Conservation (phyloP, 2,329 filamentous ascomycete genomes). For the Cladophialophora bantiana region DNA sequence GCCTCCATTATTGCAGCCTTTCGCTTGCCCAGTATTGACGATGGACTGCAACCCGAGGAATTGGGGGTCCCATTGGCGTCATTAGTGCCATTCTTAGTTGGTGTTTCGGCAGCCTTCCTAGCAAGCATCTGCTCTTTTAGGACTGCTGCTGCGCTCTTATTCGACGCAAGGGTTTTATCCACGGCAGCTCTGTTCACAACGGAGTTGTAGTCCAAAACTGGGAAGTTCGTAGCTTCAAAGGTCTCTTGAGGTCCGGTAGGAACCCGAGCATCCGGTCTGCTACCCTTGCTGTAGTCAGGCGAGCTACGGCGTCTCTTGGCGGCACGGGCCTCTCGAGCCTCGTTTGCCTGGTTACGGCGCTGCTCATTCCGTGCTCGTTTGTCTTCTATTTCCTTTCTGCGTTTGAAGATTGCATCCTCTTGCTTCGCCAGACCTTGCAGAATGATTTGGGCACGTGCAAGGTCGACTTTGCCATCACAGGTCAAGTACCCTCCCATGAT, state of each 20-base stretch:
- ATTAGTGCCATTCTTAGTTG: constrained; percentile 48
- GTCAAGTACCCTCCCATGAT: constrained; percentile 95
- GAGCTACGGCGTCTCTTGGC: constrained; percentile 54
- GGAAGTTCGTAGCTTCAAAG: constrained; percentile 35
- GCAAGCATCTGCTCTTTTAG: constrained; percentile 79
- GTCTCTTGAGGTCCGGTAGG: constrained; percentile 55
- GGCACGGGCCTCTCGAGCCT: constrained; percentile 55
- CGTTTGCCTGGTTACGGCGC: constrained; percentile 75
- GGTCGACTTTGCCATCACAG: constrained; percentile 89
- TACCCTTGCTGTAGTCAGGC: constrained; percentile 50
- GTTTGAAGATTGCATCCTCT: constrained; percentile 90
- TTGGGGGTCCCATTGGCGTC: constrained; percentile 35
- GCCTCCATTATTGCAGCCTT: constrained; percentile 10
- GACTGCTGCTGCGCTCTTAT: constrained; percentile 91
- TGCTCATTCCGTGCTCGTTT: constrained; percentile 80
- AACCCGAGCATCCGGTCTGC: constrained; percentile 31
- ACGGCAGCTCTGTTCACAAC: constrained; percentile 75
- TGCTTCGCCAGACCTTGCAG: constrained; percentile 87
- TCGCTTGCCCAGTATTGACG: constrained; percentile 15
- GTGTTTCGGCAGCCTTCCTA: constrained; percentile 43
- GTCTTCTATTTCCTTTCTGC: constrained; percentile 85
- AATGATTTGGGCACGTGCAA: constrained; percentile 85
- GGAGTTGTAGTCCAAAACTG: constrained; percentile 81
- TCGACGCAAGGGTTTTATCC: constrained; percentile 77
- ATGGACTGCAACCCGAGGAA: constrained; percentile 33